A percentile compares a stretch with the other conserved stretches of the same genome.
These are phyloP conservation scores for Oryza brachyantha DNA, from an alignment of 176 grass and related monocot genomes.

Conservation along the genomic window DNA sequence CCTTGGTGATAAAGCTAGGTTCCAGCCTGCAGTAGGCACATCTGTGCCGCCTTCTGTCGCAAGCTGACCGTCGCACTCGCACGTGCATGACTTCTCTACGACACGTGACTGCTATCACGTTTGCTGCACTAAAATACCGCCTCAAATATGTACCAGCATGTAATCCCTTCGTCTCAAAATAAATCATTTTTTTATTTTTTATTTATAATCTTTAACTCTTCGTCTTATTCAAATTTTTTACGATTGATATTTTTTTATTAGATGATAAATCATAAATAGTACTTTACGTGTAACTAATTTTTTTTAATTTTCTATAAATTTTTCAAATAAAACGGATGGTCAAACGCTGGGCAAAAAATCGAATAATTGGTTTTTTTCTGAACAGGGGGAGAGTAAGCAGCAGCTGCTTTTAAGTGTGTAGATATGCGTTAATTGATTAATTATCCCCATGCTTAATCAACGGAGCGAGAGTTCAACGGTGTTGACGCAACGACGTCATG, in stretches of 20 bases:
- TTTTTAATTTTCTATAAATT: too few species aligned
- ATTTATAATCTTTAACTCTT: too few species aligned
- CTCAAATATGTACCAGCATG: neutral
- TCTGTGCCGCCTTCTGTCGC: neutral
- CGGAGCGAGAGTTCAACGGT: neutral
- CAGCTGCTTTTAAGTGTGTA: neutral
- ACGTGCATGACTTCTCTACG: slow-evolving; percentile 17
- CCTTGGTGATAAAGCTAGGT: neutral
- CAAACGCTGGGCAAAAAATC: too few species aligned
- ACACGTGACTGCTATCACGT: neutral
- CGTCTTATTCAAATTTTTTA: too few species aligned
- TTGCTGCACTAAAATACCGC: neutral
- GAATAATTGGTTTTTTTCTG: too few species aligned
- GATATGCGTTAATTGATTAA: neutral
- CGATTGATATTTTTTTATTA: too few species aligned
- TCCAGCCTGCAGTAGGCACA: neutral
- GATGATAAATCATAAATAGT: too few species aligned
- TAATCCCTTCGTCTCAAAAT: too few species aligned
- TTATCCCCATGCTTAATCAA: neutral
- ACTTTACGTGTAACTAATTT: too few species aligned
- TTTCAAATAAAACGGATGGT: too few species aligned
- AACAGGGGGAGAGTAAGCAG: too few species aligned
- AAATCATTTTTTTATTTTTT: too few species aligned
- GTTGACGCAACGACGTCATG: neutral
- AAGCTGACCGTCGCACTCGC: neutral